Evolutionary conservation across 441 rosid genomes (phyloP).

Genomic region (Mallotus japonicus): DNA sequence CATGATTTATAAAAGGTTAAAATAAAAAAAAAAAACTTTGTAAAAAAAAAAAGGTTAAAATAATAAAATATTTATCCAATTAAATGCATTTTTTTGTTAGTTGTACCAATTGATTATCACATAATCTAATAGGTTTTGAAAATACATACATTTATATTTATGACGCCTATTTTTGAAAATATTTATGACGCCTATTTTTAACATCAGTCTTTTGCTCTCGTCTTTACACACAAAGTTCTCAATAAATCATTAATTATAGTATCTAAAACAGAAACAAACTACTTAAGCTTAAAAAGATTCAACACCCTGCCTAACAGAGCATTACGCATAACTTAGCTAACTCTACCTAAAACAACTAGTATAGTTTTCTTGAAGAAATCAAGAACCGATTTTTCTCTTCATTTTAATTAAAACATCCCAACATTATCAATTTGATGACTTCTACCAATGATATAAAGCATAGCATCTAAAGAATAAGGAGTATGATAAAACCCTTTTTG

Average conservation of each 20-base stretch:
- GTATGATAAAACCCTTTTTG: slow-evolving; percentile 69
- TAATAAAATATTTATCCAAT: no score
- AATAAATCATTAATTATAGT: slow-evolving; percentile 63
- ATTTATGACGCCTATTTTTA: slow-evolving; percentile 74
- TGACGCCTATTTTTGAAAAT: no score
- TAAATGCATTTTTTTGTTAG: no score
- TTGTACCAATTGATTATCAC: no score
- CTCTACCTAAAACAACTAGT: slow-evolving; percentile 81
- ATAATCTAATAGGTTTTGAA: no score
- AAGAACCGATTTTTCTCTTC: slow-evolving; percentile 54
- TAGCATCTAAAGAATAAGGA: slow-evolving; percentile 62
- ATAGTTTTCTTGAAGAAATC: slow-evolving; percentile 61
- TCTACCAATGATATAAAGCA: slow-evolving; percentile 83
- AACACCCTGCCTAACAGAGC: slow-evolving; percentile 70
- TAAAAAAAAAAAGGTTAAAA: no score
- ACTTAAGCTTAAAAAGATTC: slow-evolving; percentile 67
- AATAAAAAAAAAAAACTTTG: no score
- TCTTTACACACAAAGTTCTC: slow-evolving; percentile 83
- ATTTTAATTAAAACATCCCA: slow-evolving; percentile 71
- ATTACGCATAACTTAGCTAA: slow-evolving; percentile 77
- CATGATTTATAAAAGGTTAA: no score
- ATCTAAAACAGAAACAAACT: slow-evolving; percentile 54
- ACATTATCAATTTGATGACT: slow-evolving; percentile 50
- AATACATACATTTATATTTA: no score
- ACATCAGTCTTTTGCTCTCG: slow-evolving; percentile 83